Evolutionary conservation across 2,329 filamentous ascomycete genomes (phyloP).

Genomic region (Oidium heveae): DNA sequence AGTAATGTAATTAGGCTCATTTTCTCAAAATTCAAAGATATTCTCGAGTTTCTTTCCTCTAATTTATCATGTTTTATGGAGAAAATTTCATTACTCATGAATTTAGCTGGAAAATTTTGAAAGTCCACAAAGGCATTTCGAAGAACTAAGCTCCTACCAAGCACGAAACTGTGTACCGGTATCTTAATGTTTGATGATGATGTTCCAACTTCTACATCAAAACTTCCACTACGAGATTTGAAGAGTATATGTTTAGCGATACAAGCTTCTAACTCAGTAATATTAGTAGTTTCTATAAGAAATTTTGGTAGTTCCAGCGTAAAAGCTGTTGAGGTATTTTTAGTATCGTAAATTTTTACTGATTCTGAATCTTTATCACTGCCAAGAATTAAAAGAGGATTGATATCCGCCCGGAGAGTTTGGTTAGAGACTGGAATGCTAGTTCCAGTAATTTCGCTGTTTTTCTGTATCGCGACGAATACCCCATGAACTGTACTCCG

Average conservation of each 20-base stretch:
- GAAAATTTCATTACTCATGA: conserved; percentile 33
- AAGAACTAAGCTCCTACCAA: conserved; percentile 47
- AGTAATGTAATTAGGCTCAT: conserved; percentile 57
- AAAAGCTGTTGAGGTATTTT: conserved; percentile 19
- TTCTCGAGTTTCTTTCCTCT: conserved; percentile 17
- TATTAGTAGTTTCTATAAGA: conserved; percentile 26
- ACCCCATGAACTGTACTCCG: conserved; percentile 75
- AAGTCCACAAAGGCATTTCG: conserved; percentile 34
- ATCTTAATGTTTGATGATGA: conserved; percentile 47
- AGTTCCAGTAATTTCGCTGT: conserved; percentile 56
- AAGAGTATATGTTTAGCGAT: conserved; percentile 23
- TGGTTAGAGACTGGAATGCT: conserved; percentile 40
- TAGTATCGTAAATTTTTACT: conserved; percentile 16
- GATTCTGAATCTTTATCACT: conserved; percentile 24
- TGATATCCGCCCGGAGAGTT: conserved; percentile 48
- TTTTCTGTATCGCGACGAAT: conserved; percentile 66
- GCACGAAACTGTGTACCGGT: conserved; percentile 60
- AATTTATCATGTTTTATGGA: conserved; percentile 24
- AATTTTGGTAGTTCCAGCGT: conserved; percentile 20
- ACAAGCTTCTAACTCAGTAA: conserved; percentile 40
- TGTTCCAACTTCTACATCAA: conserved; percentile 19
- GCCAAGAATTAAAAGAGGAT: conserved; percentile 40
- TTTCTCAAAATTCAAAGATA: conserved; percentile 37
- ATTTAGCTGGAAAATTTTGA: conserved; percentile 23
- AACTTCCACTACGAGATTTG: conserved; percentile 16